Evolutionary conservation across 2,329 filamentous ascomycete species (phyloP), one percentile per base, ranked within the genome.

Genomic region (Verticillium nubilum): DNA sequence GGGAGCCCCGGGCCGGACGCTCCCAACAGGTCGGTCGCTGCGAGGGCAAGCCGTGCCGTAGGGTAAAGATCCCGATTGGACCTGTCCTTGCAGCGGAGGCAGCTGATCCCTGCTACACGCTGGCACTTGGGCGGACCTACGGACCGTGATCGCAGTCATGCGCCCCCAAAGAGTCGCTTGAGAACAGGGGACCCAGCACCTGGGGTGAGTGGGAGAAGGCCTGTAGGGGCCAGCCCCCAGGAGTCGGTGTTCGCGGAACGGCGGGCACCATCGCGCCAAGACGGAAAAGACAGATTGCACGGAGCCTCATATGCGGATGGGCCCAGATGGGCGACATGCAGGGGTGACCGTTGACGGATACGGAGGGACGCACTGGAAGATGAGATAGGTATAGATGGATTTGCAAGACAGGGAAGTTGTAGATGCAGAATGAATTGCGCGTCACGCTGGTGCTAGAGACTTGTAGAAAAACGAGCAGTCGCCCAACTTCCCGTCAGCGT

Each of bases 391-490:
- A 25, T 47, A 47, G 42, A 47, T 47, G 42, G 42, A 47, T 19
- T 12, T 25, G 42, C 3, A 7, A 6, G 9, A n/a, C 42, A 42
- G n/a, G 35, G 17, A 6, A 17, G 15, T n/a, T 42, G 35, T 42
- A 17, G n/a, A 42, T 23, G n/a, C n/a, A 7, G 35, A 23, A 23
- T 23, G 42, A 10, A 23, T 25, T n/a, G 5, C n/a, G n/a, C 19
- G 9, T 47, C 19, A 47, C 23, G 42, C n/a, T 47, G 42, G 42
- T 23, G n/a, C 42, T 23, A 54, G 35, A 13, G 3, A 12, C 57
- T 68, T 69, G 47, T 54, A 56, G 42, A 67, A 68, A 56, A 68
- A 68, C 2, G 61, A 64, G 52, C 60, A 61, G 28, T 61, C 63
- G n/a, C 60, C 60, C 52, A 61, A 57, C 19, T 26, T 42, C 52